A percentile compares a stretch with the other conserved stretches of the same genome.
Evolutionary conservation across 1,284 basidiomycete species (phyloP).

Genomic region (Filobasidium uniguttulatum): DNA sequence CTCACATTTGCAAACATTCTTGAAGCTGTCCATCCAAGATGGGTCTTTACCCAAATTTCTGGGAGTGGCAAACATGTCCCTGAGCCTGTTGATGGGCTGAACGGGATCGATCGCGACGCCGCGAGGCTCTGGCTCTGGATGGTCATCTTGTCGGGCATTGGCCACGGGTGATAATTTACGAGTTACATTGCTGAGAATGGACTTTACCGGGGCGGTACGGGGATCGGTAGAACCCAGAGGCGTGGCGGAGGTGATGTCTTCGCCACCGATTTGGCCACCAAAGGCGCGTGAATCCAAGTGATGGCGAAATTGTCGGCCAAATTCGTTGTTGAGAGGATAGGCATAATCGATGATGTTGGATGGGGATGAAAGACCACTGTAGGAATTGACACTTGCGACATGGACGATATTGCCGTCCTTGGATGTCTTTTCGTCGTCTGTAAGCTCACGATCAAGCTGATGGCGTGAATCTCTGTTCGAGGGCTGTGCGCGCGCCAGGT

Average conservation of each 20-base stretch:
- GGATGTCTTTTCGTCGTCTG: no score
- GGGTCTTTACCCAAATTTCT: conserved; percentile 12
- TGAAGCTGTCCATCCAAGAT: conserved; percentile 9
- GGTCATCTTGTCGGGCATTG: neutral
- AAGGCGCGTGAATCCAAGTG: no score
- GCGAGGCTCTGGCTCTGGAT: neutral
- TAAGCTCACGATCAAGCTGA: no score
- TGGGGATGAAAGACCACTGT: neutral
- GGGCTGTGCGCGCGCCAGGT: neutral
- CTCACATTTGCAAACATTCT: conserved; percentile 15
- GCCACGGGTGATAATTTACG: neutral
- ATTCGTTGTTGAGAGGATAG: neutral
- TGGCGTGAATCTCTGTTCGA: neutral
- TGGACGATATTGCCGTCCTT: no score
- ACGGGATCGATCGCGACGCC: conserved; percentile 5
- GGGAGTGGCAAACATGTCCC: conserved; percentile 9
- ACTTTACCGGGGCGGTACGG: neutral
- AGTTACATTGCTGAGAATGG: neutral
- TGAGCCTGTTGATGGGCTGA: conserved; percentile 8
- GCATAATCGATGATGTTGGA: neutral
- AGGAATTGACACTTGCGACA: neutral
- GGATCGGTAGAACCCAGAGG: neutral
- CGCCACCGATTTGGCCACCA: no score
- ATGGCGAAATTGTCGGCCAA: neutral
- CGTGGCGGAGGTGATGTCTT: no score